These are phyloP conservation scores for Paragyromitra xinjiangensis DNA, from an alignment of 495 filamentous ascomycete genomes.

Conservation along the genomic window DNA sequence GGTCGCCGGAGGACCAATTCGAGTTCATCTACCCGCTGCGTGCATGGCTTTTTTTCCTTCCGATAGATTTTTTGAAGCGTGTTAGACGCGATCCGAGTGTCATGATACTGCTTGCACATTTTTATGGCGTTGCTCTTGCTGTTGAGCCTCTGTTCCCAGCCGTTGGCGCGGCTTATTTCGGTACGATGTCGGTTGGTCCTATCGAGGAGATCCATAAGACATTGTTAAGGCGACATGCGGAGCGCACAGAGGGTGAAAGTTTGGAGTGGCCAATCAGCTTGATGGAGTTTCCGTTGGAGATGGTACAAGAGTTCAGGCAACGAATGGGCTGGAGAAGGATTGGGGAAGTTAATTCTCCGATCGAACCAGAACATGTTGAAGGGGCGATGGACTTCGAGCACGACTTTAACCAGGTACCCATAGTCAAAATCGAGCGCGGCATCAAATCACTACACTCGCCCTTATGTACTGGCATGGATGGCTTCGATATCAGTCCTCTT, in stretches of 20 bases:
- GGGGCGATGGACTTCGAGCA: conserved; percentile 38
- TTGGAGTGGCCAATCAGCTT: conserved; percentile 65
- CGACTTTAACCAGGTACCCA: conserved; percentile 37
- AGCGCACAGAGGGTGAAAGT: conserved; percentile 61
- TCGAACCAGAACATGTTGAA: conserved; percentile 35
- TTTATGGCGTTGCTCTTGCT: conserved; percentile 85
- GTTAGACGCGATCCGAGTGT: conserved; percentile 69
- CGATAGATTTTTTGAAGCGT: conserved; percentile 71
- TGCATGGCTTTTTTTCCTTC: conserved; percentile 95
- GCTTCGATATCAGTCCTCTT: conserved; percentile 44
- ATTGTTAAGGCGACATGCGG: conserved; percentile 64
- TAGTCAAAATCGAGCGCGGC: conserved; percentile 44
- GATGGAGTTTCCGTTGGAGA: conserved; percentile 72
- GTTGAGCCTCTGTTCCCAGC: conserved; percentile 92
- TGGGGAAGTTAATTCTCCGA: conserved; percentile 34
- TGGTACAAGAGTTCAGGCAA: conserved; percentile 68
- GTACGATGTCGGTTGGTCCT: conserved; percentile 75
- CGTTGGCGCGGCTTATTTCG: conserved; percentile 85
- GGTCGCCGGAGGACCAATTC: conserved; percentile 82
- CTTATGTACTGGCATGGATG: conserved; percentile 39
- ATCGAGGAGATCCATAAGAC: conserved; percentile 80
- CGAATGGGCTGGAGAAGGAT: conserved; percentile 67
- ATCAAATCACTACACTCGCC: conserved; percentile 31
- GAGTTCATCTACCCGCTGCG: conserved; percentile 84
- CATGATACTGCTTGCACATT: conserved; percentile 85